Base-by-base conservation (phyloP, 352 stramenopile species). In the Phytophthora uliginosa region DNA sequence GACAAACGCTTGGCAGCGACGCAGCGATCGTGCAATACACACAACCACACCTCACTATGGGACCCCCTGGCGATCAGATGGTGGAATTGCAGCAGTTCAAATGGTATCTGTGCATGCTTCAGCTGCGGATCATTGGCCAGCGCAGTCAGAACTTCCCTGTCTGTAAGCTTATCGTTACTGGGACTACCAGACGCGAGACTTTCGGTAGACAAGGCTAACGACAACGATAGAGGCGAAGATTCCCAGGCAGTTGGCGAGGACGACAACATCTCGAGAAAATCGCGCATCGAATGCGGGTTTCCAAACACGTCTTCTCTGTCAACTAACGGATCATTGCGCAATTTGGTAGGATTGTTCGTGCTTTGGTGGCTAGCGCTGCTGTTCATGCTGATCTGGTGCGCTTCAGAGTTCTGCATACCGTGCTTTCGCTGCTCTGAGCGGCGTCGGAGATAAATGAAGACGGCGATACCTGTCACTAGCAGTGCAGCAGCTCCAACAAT, bases 1-100 rank as follows among this genome's bases (percentile, higher is more conserved):
- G 74, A 47, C 31, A 85, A 48, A 17, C 75, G 66, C 59, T 90
- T 89, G 17, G 84, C 70, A 1, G 81, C 72, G 33, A 90, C 83
- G 36, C 73, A 67, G 7, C 63, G 60, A 36, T 72, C 65, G 7
- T 70, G 73, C 4, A 81, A 74, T 17, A 71, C 48, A 48, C 70
- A 81, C 1, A 78, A 42, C 74, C 77, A 86, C 4, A 90, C 68
- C 33, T 90, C 79, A 12, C 52, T 68, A 24, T 64, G 73, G 0
- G 53, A 17, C 1, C 77, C 76, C 48, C 76, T 51, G 2, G 69
- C 68, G 3, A 86, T 67, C 3, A 81, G 50, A 26, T 79, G 69
- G 22, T 72, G 56, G 20, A 84, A 85, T 61, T 75, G 70, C 22
- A 89, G 64, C 40, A 73, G 56, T 5, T 81, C 63, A 67, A 84